Evolutionary conservation across 2,329 filamentous ascomycete genomes (phyloP).

Genomic region (Hypoxylon sp.): DNA sequence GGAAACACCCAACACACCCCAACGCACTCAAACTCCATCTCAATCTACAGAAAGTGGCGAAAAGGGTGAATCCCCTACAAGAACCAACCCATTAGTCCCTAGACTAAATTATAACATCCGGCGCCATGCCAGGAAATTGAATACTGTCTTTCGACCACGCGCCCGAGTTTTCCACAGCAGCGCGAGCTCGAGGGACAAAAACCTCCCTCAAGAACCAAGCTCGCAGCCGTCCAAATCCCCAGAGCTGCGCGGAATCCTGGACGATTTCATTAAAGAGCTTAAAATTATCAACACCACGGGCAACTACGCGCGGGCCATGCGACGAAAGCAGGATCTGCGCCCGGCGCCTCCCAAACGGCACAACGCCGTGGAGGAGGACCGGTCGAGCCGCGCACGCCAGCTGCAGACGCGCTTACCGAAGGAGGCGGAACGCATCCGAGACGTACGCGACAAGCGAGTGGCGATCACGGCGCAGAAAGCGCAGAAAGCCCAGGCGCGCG

Average conservation of each 20-base stretch:
- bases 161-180: slow-evolving; percentile 29
- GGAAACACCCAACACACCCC: neutral
- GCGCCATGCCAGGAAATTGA: neutral
- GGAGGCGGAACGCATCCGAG: slow-evolving; percentile 15
- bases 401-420: slow-evolving; percentile 27
- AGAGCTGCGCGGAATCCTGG: slow-evolving; percentile 34
- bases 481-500: neutral
- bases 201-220: neutral
- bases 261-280: slow-evolving; percentile 37
- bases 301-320: slow-evolving; percentile 29
- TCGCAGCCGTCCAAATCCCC: neutral
- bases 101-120: too few relatives aligned
- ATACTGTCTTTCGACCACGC: slow-evolving; percentile 2
- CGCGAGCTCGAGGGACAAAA: neutral
- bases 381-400: neutral
- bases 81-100: slow-evolving; percentile 6
- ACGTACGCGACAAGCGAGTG: slow-evolving; percentile 27
- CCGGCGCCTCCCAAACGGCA: slow-evolving; percentile 8
- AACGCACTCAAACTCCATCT: neutral
- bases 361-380: slow-evolving; percentile 6
- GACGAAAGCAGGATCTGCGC: slow-evolving; percentile 25
- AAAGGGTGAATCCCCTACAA: neutral
- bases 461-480: neutral
- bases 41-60: neutral
- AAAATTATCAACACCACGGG: slow-evolving; percentile 17